Conservation (phyloP, 192 early-diverging fungal genomes). For the Linnemannia elongata region DNA sequence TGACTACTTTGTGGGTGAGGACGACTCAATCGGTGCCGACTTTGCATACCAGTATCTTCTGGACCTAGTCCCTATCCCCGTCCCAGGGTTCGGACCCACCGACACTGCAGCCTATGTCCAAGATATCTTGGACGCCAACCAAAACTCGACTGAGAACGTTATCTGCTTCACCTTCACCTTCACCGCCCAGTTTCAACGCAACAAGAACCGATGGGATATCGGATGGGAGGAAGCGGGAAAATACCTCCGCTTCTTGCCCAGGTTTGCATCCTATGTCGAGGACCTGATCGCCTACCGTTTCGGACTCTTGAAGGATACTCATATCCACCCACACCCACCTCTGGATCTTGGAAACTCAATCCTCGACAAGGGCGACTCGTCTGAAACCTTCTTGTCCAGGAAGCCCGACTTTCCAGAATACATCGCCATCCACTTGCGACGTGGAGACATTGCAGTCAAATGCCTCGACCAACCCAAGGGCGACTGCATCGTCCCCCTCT, state of each 20-base stretch:
- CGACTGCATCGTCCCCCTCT: slow-evolving; percentile 38
- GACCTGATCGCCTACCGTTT: slow-evolving; percentile 44
- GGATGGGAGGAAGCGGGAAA: slow-evolving; percentile 24
- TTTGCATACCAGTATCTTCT: slow-evolving; percentile 44
- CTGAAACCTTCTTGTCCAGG: slow-evolving; percentile 29
- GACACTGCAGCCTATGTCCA: slow-evolving; percentile 13
- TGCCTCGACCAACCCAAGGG: slow-evolving; percentile 7
- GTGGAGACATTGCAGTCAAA: slow-evolving; percentile 41
- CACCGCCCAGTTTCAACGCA: slow-evolving; percentile 27
- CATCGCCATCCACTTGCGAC: slow-evolving; percentile 44
- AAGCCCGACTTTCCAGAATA: slow-evolving; percentile 31
- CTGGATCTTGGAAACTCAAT: slow-evolving; percentile 34
- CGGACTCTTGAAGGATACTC: slow-evolving; percentile 10
- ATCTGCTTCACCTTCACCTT: slow-evolving; percentile 47
- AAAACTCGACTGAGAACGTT: slow-evolving; percentile 29
- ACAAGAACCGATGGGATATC: slow-evolving; percentile 33
- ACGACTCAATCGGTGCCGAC: slow-evolving; percentile 48
- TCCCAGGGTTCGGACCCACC: slow-evolving; percentile 15
- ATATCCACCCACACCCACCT: slow-evolving; percentile 32
- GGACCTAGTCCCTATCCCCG: slow-evolving; percentile 23
- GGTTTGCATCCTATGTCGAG: slow-evolving; percentile 42
- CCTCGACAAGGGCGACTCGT: slow-evolving; percentile 20
- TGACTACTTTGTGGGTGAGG: slow-evolving; percentile 31
- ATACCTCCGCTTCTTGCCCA: slow-evolving; percentile 35
- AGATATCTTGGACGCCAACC: slow-evolving; percentile 40